These are phyloP conservation scores for Cyclotella distinguenda DNA, from an alignment of 108 stramenopile species.

Conservation along the genomic window DNA sequence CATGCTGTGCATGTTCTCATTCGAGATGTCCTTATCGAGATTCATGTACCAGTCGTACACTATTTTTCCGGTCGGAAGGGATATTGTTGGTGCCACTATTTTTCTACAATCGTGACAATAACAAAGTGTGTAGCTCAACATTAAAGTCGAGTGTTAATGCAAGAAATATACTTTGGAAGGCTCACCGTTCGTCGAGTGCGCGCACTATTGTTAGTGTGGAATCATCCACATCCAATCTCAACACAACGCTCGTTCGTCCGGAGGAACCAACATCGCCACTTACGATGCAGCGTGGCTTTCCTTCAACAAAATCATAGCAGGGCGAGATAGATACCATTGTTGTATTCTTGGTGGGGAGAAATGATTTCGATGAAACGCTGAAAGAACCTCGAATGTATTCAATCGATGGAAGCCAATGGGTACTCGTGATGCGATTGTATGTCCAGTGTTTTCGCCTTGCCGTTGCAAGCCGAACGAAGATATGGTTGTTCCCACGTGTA, in stretches of 20 bases:
- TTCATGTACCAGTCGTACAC: conserved; percentile 43
- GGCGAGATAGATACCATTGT: conserved; percentile 31
- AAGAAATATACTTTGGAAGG: background rate
- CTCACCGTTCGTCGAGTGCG: conserved; percentile 30
- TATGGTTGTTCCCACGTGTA: conserved; percentile 23
- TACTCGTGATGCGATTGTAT: background rate
- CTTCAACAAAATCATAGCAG: conserved; percentile 36
- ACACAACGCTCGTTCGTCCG: conserved; percentile 36
- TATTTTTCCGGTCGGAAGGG: conserved; percentile 46
- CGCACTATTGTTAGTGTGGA: conserved; percentile 42
- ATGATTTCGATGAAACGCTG: conserved; percentile 21
- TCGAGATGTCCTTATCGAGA: conserved; percentile 11
- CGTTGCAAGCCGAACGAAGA: conserved; percentile 29
- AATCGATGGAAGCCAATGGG: conserved; percentile 1
- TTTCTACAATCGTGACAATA: conserved; percentile 19
- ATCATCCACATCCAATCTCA: conserved; percentile 46
- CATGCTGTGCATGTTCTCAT: no score
- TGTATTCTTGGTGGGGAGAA: conserved; percentile 14
- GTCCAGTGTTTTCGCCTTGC: conserved; percentile 5
- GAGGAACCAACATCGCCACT: conserved; percentile 39
- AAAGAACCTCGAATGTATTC: conserved; percentile 35
- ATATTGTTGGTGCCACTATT: conserved; percentile 49
- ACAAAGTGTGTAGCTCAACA: background rate
- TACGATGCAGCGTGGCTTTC: conserved; percentile 30
- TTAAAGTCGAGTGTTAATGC: background rate